These are phyloP conservation scores for Cladosporium cucumerinum DNA, from an alignment of 2,329 filamentous ascomycete genomes.

Conservation along the genomic window DNA sequence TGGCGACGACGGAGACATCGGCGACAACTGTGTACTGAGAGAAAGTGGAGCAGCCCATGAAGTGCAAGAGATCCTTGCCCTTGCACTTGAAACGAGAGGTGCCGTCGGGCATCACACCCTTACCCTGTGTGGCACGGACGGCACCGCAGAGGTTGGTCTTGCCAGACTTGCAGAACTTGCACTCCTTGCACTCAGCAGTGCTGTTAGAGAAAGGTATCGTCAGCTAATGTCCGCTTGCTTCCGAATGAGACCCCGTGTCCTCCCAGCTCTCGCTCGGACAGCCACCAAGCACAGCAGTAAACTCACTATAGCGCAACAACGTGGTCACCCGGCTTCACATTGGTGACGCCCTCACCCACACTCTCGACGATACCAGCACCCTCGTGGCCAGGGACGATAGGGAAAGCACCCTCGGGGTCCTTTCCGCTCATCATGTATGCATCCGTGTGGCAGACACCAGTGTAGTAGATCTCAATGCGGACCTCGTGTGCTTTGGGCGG, in stretches of 20 bases:
- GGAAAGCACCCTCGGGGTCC: slow-evolving; percentile 93
- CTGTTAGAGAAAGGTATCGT: slow-evolving; percentile 44
- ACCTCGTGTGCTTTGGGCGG: slow-evolving; percentile 91
- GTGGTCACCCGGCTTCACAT: slow-evolving; percentile 88
- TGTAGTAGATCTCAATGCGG: slow-evolving; percentile 95
- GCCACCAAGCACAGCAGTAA: background rate
- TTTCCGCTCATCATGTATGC: slow-evolving; percentile 86
- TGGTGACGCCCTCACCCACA: slow-evolving; percentile 89
- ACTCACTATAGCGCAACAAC: slow-evolving; percentile 82
- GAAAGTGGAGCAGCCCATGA: slow-evolving; percentile 99
- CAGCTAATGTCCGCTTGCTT: background rate
- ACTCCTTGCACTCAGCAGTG: slow-evolving; percentile 94
- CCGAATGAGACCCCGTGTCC: slow-evolving; percentile 25
- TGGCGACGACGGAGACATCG: slow-evolving; percentile 95
- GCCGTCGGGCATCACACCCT: slow-evolving; percentile 95
- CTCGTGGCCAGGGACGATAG: slow-evolving; percentile 84
- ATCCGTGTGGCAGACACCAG: slow-evolving; percentile 98
- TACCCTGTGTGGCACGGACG: slow-evolving; percentile 94
- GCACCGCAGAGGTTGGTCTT: slow-evolving; percentile 99
- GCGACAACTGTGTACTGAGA: slow-evolving; percentile 98
- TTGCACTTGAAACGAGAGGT: slow-evolving; percentile 92
- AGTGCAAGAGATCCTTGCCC: slow-evolving; percentile 92
- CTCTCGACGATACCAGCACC: slow-evolving; percentile 91
- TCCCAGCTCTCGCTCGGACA: background rate
- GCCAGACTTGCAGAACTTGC: slow-evolving; percentile 99